Conservation (phyloP, 345 rosid species). For the Sisymbrium irio region DNA sequence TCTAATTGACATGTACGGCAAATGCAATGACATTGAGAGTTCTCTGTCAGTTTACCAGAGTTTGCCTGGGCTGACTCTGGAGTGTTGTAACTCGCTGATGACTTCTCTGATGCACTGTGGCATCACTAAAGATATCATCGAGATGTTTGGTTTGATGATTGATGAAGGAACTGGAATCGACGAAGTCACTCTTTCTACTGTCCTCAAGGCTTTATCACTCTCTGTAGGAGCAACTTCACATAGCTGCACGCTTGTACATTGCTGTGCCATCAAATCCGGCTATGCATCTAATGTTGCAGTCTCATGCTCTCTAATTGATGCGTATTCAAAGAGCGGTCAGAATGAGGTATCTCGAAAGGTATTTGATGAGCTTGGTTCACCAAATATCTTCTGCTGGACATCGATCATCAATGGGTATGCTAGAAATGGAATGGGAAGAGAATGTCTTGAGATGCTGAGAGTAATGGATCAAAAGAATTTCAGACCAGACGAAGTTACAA, state of each 20-base stretch:
- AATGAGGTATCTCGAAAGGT: constrained; percentile 48
- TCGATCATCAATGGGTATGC: constrained; percentile 64
- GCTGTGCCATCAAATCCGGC: constrained; percentile 58
- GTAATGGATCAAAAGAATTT: constrained; percentile 52
- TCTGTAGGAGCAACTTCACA: constrained; percentile 40
- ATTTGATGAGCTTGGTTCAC: constrained; percentile 48
- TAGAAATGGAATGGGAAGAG: constrained; percentile 66
- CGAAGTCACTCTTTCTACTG: constrained; percentile 59
- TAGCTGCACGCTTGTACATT: constrained; percentile 51
- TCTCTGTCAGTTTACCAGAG: constrained; percentile 45
- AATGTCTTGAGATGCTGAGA: constrained; percentile 54
- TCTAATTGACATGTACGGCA: constrained; percentile 70
- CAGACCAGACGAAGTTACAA: constrained; percentile 65
- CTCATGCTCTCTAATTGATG: constrained; percentile 66
- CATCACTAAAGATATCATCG: constrained; percentile 49
- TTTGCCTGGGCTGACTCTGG: constrained; percentile 41
- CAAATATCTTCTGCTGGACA: constrained; percentile 63
- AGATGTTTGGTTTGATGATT: constrained; percentile 76
- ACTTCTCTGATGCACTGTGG: constrained; percentile 64
- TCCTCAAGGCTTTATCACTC: constrained; percentile 59
- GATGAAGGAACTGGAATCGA: constrained; percentile 67
- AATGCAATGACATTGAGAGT: constrained; percentile 61
- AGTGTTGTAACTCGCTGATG: constrained; percentile 67
- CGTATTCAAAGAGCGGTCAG: constrained; percentile 65
- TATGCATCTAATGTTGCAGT: constrained; percentile 60